These are phyloP conservation scores for Leccinum subrobustum DNA, from an alignment of 1,284 basidiomycete species.

Conservation along the genomic window DNA sequence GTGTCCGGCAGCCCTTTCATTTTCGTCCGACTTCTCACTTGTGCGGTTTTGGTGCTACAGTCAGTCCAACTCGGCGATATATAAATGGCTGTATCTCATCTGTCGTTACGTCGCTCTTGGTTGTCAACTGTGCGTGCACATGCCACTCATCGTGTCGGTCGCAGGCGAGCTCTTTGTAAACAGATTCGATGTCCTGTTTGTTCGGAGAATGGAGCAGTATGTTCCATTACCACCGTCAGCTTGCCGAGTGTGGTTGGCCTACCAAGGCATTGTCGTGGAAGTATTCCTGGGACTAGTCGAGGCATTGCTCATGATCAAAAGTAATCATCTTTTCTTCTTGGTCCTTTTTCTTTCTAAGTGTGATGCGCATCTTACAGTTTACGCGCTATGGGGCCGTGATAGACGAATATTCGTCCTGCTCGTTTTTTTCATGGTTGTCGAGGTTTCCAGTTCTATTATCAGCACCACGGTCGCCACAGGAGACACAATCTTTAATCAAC, in stretches of 20 bases:
- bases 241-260: conserved; percentile 16
- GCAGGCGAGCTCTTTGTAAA: neutral
- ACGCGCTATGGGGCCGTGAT: conserved; percentile 11
- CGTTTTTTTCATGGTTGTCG: conserved; percentile 8
- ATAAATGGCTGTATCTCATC: conserved; percentile 15
- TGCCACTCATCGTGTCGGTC: neutral
- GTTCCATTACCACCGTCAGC: neutral
- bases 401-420: conserved; percentile 7
- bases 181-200: conserved; percentile 9
- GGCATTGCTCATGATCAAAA: conserved; percentile 13
- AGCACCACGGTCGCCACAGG: neutral
- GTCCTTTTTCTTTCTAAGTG: neutral
- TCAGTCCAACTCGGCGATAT: neutral
- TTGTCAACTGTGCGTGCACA: conserved; percentile 10
- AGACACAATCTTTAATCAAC: conserved; percentile 3
- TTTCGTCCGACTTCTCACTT: neutral
- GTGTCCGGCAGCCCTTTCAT: neutral
- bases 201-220: conserved; percentile 10
- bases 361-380: conserved; percentile 2
- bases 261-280: conserved; percentile 8
- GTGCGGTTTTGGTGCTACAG: neutral
- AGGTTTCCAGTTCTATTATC: conserved; percentile 4
- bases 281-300: conserved; percentile 12
- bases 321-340: neutral
- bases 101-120: conserved; percentile 11